Evolutionary conservation across 2,329 filamentous ascomycete genomes (phyloP).

Genomic region (Sarocladiaceae sp.): DNA sequence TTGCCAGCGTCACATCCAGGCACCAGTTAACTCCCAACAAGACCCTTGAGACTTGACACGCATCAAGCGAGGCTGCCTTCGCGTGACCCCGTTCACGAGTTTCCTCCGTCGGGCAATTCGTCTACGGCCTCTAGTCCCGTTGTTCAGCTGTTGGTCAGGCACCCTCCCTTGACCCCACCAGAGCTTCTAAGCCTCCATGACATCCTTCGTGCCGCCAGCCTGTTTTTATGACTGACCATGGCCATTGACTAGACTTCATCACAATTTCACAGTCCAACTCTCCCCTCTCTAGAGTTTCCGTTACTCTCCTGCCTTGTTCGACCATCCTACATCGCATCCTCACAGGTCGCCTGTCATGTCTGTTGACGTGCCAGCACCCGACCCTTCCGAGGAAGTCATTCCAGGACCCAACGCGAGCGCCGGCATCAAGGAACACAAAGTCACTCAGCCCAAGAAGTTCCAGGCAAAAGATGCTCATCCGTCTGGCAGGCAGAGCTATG

Average conservation of each 20-base stretch:
- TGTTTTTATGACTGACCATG: too few species aligned
- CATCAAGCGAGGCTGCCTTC: background rate
- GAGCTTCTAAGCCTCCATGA: background rate
- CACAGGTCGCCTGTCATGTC: slow-evolving; percentile 3
- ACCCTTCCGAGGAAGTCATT: slow-evolving; percentile 18
- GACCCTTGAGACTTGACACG: background rate
- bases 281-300: too few species aligned
- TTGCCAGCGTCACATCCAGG: slow-evolving; percentile 1
- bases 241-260: too few species aligned
- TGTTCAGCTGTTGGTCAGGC: slow-evolving; percentile 8
- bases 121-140: background rate
- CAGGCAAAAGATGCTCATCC: slow-evolving; percentile 34
- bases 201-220: too few species aligned
- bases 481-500: slow-evolving; percentile 49
- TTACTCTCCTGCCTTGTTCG: too few species aligned
- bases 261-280: too few species aligned
- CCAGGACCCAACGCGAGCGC: slow-evolving; percentile 24
- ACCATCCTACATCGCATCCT: too few species aligned
- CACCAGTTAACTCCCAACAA: too few species aligned
- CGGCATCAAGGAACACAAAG: slow-evolving; percentile 15
- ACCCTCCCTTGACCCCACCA: background rate
- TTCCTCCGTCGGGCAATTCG: background rate
- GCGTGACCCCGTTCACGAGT: background rate
- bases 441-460: slow-evolving; percentile 12
- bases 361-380: slow-evolving; percentile 7